These are phyloP conservation scores for Fagus crenata DNA, from an alignment of 306 rosid genomes.

Conservation along the genomic window DNA sequence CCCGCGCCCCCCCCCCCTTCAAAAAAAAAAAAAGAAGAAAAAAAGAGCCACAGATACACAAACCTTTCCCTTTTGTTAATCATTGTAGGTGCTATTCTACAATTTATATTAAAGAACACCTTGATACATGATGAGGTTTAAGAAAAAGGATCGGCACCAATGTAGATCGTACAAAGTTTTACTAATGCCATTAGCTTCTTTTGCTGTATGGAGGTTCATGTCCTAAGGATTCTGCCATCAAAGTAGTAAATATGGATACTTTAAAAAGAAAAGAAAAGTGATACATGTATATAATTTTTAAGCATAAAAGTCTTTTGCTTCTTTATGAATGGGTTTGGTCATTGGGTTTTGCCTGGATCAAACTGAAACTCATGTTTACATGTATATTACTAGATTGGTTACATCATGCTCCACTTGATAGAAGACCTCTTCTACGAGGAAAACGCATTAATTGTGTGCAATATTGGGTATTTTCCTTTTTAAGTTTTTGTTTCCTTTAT, in stretches of 20 bases:
- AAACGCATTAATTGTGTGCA: not conserved
- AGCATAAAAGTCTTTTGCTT: not conserved
- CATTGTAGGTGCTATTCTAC: not conserved
- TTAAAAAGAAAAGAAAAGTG: not conserved
- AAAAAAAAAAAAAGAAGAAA: too few relatives aligned
- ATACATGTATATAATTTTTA: not conserved
- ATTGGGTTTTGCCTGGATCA: not conserved
- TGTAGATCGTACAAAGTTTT: not conserved
- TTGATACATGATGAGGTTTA: not conserved
- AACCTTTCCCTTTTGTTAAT: not conserved
- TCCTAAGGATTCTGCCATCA: not conserved
- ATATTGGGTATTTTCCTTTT: not conserved
- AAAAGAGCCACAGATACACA: too few relatives aligned
- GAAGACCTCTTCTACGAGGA: not conserved
- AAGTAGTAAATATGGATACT: not conserved
- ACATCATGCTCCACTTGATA: not conserved
- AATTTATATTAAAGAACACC: not conserved
- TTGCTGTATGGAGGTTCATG: not conserved
- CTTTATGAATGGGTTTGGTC: not conserved
- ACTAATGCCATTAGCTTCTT: not conserved
- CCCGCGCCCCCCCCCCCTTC: too few relatives aligned
- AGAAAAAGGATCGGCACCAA: not conserved
- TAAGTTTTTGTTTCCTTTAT: not conserved
- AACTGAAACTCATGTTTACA: not conserved
- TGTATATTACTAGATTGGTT: not conserved